Evolutionary conservation across 768 basidiomycete species (phyloP).

Genomic region (Phaffia australis): DNA sequence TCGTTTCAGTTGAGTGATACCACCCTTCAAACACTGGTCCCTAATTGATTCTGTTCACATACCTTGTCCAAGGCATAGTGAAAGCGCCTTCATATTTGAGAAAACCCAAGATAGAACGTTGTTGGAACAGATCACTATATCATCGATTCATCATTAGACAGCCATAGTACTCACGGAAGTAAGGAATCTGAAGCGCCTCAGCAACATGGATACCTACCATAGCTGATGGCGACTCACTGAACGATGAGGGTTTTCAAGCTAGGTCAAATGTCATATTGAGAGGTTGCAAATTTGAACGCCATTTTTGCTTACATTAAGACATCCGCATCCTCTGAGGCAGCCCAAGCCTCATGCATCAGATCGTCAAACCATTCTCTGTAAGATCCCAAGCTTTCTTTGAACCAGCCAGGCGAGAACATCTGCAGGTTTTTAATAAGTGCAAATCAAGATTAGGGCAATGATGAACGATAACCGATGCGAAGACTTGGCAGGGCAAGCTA

Average conservation of each 20-base stretch:
- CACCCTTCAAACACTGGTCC: too few species aligned
- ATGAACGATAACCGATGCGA: neutral
- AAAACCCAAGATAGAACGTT: too few species aligned
- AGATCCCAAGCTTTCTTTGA: conserved; percentile 51
- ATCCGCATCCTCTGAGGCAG: conserved; percentile 54
- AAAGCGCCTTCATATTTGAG: conserved; percentile 42
- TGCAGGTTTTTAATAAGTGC: conserved; percentile 27
- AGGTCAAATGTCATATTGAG: too few species aligned
- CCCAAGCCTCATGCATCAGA: conserved; percentile 52
- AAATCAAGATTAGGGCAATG: neutral
- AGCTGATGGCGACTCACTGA: conserved; percentile 45
- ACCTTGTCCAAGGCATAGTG: conserved; percentile 53
- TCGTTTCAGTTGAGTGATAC: too few species aligned
- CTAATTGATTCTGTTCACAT: too few species aligned
- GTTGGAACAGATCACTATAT: too few species aligned
- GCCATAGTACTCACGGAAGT: conserved; percentile 42
- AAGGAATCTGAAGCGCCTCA: conserved; percentile 56
- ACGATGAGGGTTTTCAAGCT: neutral
- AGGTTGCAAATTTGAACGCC: too few species aligned
- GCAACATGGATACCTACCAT: conserved; percentile 66
- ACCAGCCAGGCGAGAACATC: conserved; percentile 66
- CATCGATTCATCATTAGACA: too few species aligned
- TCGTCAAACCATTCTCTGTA: conserved; percentile 60
- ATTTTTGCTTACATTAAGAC: conserved; percentile 52
- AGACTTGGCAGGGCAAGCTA: conserved; percentile 5